These are phyloP conservation scores for Leishmania mexicana DNA, from an alignment of 208 protist species.

Conservation along the genomic window DNA sequence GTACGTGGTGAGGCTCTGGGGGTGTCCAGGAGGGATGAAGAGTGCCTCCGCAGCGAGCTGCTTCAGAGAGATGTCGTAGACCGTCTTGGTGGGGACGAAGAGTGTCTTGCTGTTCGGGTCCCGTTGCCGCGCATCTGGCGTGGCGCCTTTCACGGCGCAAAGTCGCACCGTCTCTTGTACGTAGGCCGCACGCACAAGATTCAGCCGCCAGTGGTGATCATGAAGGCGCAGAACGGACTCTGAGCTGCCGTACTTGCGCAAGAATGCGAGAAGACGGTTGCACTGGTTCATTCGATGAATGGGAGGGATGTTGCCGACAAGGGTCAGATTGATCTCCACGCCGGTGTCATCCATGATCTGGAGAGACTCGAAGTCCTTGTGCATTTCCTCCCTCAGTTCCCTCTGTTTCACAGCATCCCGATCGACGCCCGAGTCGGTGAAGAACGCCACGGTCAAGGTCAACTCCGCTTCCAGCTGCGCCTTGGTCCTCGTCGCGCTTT, in stretches of 20 bases:
- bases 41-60: slow-evolving; percentile 49
- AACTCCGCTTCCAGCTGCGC: slow-evolving; percentile 35
- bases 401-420: slow-evolving; percentile 35
- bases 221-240: slow-evolving; percentile 49
- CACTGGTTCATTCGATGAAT: slow-evolving; percentile 44
- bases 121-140: slow-evolving; percentile 36
- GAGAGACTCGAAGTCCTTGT: slow-evolving; percentile 42
- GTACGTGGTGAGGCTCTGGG: slow-evolving; percentile 55
- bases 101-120: slow-evolving; percentile 38
- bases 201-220: slow-evolving; percentile 63
- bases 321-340: slow-evolving; percentile 36
- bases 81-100: slow-evolving; percentile 48
- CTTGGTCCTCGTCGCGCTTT: slow-evolving; percentile 10
- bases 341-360: slow-evolving; percentile 47
- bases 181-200: slow-evolving; percentile 45
- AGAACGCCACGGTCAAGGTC: slow-evolving; percentile 49
- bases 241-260: slow-evolving; percentile 46
- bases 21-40: slow-evolving; percentile 53
- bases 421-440: slow-evolving; percentile 46
- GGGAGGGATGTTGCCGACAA: slow-evolving; percentile 46
- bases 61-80: slow-evolving; percentile 54
- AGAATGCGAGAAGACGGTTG: slow-evolving; percentile 42
- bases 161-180: slow-evolving; percentile 59
- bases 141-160: slow-evolving; percentile 48
- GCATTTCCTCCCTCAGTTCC: slow-evolving; percentile 40